These are phyloP conservation scores for Sphaerulina populicola DNA, from an alignment of 2,329 filamentous ascomycete species.

Conservation along the genomic window DNA sequence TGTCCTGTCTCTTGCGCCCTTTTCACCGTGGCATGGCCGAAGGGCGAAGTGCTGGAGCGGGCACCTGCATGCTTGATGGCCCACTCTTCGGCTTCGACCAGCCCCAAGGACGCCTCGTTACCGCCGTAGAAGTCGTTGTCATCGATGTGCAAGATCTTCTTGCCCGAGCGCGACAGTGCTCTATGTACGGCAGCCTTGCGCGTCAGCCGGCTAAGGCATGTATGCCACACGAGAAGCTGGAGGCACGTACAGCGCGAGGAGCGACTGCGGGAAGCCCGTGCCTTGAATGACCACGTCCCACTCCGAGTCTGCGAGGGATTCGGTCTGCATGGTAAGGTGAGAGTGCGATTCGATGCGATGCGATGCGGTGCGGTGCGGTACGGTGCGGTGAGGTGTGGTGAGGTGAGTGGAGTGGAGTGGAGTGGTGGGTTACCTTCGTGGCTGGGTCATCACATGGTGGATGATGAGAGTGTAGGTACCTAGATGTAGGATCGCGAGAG, in stretches of 20 bases:
- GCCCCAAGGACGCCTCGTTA: conserved; percentile 72
- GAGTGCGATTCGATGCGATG: background rate
- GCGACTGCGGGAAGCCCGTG: conserved; percentile 46
- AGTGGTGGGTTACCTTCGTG: no score
- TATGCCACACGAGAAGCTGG: conserved; percentile 7
- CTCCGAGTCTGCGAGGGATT: conserved; percentile 43
- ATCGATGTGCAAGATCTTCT: conserved; percentile 86
- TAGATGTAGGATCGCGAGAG: no score
- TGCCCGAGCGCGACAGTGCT: conserved; percentile 82
- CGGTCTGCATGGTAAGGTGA: conserved; percentile 32
- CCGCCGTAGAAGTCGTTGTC: conserved; percentile 82
- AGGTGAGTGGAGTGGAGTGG: no score
- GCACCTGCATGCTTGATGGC: conserved; percentile 37
- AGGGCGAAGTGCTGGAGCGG: conserved; percentile 10
- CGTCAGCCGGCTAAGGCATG: conserved; percentile 56
- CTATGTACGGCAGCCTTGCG: conserved; percentile 50
- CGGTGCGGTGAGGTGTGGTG: no score
- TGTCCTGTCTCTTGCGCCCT: conserved; percentile 20
- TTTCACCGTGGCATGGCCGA: conserved; percentile 32
- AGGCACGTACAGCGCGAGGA: conserved; percentile 46
- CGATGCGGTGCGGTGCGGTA: no score
- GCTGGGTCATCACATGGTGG: conserved; percentile 1
- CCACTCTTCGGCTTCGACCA: conserved; percentile 76
- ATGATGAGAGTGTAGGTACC: background rate
- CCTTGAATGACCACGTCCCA: conserved; percentile 49